Percentiles rank a stretch among this genome's conserved stretches.
Evolutionary conservation across 1,284 basidiomycete species (phyloP).

Genomic region (Athelia sp.): DNA sequence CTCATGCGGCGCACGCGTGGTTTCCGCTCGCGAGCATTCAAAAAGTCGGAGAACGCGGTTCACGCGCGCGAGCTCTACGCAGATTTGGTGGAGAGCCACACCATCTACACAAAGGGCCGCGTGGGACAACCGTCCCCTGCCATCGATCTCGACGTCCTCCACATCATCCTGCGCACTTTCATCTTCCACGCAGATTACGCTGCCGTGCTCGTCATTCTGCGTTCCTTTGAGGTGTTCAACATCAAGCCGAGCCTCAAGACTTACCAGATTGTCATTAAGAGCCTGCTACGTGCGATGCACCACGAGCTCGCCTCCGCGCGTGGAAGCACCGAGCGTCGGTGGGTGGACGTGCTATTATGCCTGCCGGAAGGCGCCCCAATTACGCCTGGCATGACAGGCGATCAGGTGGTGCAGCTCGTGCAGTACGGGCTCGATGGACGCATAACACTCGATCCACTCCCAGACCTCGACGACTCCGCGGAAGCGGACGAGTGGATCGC

Average conservation of each 20-base stretch:
- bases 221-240: conserved; percentile 23
- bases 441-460: neutral
- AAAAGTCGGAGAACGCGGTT: conserved; percentile 18
- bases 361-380: neutral
- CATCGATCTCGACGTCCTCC: conserved; percentile 30
- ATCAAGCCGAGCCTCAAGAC: conserved; percentile 29
- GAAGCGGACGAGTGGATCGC: neutral
- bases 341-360: neutral
- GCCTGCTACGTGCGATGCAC: neutral
- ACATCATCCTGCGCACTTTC: conserved; percentile 38
- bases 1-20: conserved; percentile 17
- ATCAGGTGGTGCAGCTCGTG: neutral
- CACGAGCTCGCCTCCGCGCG: neutral
- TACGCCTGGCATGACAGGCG: neutral
- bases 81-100: conserved; percentile 37
- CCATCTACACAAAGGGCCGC: conserved; percentile 16
- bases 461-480: neutral
- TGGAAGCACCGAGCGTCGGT: neutral
- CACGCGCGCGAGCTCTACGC: conserved; percentile 39
- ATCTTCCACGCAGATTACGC: conserved; percentile 39
- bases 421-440: neutral
- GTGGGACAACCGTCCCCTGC: conserved; percentile 18
- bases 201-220: conserved; percentile 36
- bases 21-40: conserved; percentile 14
- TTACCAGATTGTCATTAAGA: conserved; percentile 32